Evolutionary conservation across 345 rosid species (phyloP), one percentile per base, ranked within the genome.

Genomic region (Salix viminalis): DNA sequence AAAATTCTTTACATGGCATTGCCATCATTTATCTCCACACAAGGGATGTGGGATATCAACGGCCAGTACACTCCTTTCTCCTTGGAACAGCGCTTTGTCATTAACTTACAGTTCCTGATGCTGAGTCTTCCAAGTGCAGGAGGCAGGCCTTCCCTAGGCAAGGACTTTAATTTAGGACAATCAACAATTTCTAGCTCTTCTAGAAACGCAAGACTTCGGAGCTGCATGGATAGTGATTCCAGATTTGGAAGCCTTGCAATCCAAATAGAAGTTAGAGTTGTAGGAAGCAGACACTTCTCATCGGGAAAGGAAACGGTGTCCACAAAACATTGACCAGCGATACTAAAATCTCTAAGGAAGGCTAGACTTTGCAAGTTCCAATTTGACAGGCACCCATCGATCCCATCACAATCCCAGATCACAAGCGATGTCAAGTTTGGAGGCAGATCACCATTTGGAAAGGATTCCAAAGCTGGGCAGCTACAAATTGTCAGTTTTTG

Each of bases 11-110:
- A 30, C 42, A 34, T 65, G 41, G 2, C 23, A 10, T 15, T 1
- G 10, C n/a, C 44, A 18, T 44, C 42, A 64, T 71, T 75, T 23
- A 81, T 69, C 52, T 81, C 75, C 26, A 77, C 26, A 58, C 44
- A 70, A 1, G 84, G 84, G 34, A 81, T 77, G 56, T 70, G 72
- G 14, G 79, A 69, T 67, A 76, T 67, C 70, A 73, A 6, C 16
- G 41, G 77, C 83, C 80, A 61, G 30, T 72, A 76, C 26, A 24
- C 58, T 65, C 82, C 79, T 61, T 71, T 82, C 58, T 5, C 71
- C 69, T 65, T 71, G 23, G 34, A 41, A 73, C 79, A 75, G 21
- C 9, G 74, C 54, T 41, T 44, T 16, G 30, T 50, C 42, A 79
- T 76, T 30, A 71, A 77, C 2, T 34, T 75, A 28, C 82, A 79